Evolutionary conservation across 2,329 filamentous ascomycete genomes (phyloP).

Genomic region (Aspergillus ibericus): DNA sequence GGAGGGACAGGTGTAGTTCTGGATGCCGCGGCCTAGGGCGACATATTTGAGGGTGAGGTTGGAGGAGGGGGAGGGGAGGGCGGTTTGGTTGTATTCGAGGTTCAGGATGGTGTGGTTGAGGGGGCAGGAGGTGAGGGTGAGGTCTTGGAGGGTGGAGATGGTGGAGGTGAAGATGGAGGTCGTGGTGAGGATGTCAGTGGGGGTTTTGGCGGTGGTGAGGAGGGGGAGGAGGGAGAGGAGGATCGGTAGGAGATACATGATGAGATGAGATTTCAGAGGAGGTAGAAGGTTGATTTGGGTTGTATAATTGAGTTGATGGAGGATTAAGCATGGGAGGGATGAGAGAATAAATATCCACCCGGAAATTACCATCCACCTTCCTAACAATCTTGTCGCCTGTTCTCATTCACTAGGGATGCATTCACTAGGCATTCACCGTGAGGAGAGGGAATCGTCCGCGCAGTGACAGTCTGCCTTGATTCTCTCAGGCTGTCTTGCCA

Average conservation of each 20-base stretch:
- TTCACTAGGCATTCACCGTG: no score
- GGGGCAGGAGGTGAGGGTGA: conserved; percentile 22
- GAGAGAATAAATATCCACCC: not conserved
- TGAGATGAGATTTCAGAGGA: not conserved
- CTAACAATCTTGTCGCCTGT: no score
- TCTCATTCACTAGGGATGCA: no score
- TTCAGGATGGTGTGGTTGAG: conserved; percentile 20
- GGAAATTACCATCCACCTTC: no score
- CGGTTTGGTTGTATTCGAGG: not conserved
- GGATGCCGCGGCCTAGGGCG: conserved; percentile 50
- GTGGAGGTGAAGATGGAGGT: not conserved
- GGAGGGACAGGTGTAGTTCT: conserved; percentile 57
- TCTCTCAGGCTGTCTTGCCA: not conserved
- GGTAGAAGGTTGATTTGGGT: not conserved
- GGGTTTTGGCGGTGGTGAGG: not conserved
- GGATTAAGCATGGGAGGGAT: not conserved
- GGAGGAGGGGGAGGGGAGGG: conserved; percentile 31
- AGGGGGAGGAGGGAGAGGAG: not conserved
- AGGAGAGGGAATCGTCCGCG: not conserved
- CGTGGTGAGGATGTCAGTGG: not conserved
- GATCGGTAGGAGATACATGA: not conserved
- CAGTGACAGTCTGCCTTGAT: not conserved
- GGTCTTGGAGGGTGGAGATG: not conserved
- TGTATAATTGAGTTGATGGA: not conserved
- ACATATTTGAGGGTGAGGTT: conserved; percentile 44